Conservation (phyloP, 2,329 filamentous ascomycete species). For the Amesomyces nigricolor region DNA sequence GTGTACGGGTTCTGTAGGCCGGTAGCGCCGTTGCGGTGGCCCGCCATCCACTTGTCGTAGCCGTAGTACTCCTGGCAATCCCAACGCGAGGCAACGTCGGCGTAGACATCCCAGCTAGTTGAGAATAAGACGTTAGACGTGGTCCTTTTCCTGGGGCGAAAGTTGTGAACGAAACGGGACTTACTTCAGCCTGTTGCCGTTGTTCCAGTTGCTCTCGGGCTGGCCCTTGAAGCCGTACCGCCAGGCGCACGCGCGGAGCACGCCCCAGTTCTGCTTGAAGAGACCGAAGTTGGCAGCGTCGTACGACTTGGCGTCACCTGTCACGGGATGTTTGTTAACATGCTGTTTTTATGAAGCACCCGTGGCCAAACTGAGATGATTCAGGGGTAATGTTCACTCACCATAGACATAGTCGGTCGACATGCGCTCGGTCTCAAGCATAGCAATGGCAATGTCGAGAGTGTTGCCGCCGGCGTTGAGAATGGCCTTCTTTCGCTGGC, state of each 20-base stretch:
- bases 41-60: constrained; percentile 6
- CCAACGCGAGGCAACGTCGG: constrained; percentile 1
- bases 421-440: constrained; percentile 1
- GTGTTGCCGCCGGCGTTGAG: constrained; percentile 2
- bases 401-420: neutral
- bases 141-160: neutral
- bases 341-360: too few relatives aligned
- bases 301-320: neutral
- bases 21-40: neutral
- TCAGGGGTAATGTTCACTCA: neutral
- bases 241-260: neutral
- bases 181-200: neutral
- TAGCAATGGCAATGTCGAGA: constrained; percentile 1
- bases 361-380: too few relatives aligned
- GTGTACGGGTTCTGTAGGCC: neutral
- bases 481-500: neutral
- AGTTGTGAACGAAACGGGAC: neutral
- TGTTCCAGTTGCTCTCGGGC: neutral
- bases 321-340: neutral
- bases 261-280: constrained; percentile 7
- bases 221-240: neutral
- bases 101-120: neutral
- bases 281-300: constrained; percentile 4
- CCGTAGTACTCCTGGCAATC: constrained; percentile 5
- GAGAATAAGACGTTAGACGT: neutral